Evolutionary conservation across 352 stramenopile genomes (phyloP).

Genomic region (Thraustotheca clavata): DNA sequence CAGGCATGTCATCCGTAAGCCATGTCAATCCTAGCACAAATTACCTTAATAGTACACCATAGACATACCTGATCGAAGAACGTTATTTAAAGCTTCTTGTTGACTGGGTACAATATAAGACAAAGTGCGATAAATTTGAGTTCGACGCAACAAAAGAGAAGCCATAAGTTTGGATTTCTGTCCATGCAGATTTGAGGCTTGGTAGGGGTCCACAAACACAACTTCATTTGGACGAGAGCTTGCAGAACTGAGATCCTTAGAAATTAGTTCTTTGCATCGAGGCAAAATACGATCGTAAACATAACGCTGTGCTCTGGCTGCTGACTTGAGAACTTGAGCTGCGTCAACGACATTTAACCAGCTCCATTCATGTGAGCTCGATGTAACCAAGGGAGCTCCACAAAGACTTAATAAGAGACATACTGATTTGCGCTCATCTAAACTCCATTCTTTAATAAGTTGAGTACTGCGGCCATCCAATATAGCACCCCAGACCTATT

Average conservation of each 20-base stretch:
- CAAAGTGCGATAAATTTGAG: conserved; percentile 63
- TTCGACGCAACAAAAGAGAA: conserved; percentile 70
- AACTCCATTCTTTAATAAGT: conserved; percentile 67
- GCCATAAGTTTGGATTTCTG: conserved; percentile 79
- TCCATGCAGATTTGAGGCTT: conserved; percentile 72
- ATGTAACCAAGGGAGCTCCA: conserved; percentile 62
- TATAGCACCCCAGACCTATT: conserved; percentile 36
- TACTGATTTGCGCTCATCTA: conserved; percentile 74
- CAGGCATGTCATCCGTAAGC: conserved; percentile 48
- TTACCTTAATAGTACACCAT: neutral
- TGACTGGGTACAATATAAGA: conserved; percentile 44
- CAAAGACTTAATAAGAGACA: conserved; percentile 68
- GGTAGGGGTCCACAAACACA: conserved; percentile 79
- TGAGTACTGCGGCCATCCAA: conserved; percentile 53
- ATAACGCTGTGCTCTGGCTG: conserved; percentile 8
- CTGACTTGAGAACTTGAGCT: conserved; percentile 12
- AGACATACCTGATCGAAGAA: conserved; percentile 49
- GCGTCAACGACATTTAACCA: conserved; percentile 8
- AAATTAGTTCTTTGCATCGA: conserved; percentile 16
- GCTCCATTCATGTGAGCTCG: conserved; percentile 27
- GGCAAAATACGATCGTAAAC: conserved; percentile 16
- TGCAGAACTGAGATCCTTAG: conserved; percentile 25
- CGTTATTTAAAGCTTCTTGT: conserved; percentile 31
- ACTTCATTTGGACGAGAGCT: conserved; percentile 73
- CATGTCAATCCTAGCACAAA: neutral